phyloP scores from a whole-genome alignment of 2,329 filamentous ascomycete genomes.

The Chalaropsis ovoidea region DNA sequence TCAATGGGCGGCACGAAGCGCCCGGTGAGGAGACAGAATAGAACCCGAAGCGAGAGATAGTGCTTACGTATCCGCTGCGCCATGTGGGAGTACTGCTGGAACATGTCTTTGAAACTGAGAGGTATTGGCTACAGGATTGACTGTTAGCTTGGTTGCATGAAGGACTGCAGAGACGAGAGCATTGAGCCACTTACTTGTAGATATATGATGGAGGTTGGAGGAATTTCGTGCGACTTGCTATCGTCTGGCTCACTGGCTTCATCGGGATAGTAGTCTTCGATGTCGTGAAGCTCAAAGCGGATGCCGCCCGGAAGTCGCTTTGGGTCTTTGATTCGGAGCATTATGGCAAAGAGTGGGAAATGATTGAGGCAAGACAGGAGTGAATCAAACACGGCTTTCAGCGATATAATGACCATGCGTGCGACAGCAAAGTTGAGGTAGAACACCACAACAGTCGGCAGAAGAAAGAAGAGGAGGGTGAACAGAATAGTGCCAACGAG shows the following conservation, averaged over 20 bases:
- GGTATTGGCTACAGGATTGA: constrained; percentile 59
- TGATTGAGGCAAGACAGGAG: constrained; percentile 90
- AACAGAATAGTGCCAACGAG: constrained; percentile 94
- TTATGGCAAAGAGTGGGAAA: constrained; percentile 92
- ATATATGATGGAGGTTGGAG: constrained; percentile 68
- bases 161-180: not conserved
- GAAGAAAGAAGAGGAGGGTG: constrained; percentile 83
- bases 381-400: constrained; percentile 88
- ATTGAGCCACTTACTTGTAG: constrained; percentile 54
- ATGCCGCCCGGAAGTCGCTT: constrained; percentile 76
- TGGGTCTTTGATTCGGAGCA: constrained; percentile 91
- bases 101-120: constrained; percentile 84
- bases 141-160: constrained; percentile 15
- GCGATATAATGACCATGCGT: constrained; percentile 84
- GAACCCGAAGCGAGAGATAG: constrained; percentile 79
- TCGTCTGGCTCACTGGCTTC: constrained; percentile 30
- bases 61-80: constrained; percentile 86
- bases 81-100: constrained; percentile 94
- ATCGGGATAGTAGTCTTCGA: constrained; percentile 42
- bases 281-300: constrained; percentile 79
- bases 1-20: constrained; percentile 93
- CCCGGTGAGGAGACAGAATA: constrained; percentile 78
- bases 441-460: constrained; percentile 92
- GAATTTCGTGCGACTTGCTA: constrained; percentile 3
- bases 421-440: constrained; percentile 93